Base-by-base conservation (phyloP, 768 basidiomycete species). In the Trametes cinnabarina region DNA sequence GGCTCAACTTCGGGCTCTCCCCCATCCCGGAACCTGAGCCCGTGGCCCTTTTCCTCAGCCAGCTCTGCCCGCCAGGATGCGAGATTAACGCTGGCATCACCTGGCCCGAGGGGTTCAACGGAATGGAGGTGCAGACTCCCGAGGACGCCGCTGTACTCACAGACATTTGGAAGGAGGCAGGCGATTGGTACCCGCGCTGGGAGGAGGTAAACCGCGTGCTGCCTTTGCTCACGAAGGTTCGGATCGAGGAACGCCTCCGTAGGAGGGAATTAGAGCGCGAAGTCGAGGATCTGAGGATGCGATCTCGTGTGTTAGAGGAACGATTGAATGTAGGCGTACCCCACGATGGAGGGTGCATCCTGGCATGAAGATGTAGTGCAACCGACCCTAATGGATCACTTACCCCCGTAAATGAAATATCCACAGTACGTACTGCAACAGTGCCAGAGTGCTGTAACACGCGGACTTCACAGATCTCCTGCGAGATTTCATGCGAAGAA, bases 11-110 rank as follows among this genome's bases (percentile, higher is more conserved):
- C 60, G 85, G 84, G 0, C 76, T 82, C 0, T 85, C 83, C 17
- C 68, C 70, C 48, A 76, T 83, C 25, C 46, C 64, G 2, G 75
- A 82, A 14, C 67, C 75, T 4, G 76, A 72, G 4, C 62, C 76
- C 0, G 77, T 80, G 28, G 77, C 84, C 17, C 72, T 81, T 11
- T 85, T 81, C 62, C 73, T 87, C 53, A 80, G 80, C 62, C 77
- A 76, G 19, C 63, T 87, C 3, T 77, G 79, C 35, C 81, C 83
- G 0, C 62, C 74, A 2, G 65, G 66, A 3, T 82, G 79, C 63
- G 47, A 34, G 8, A 48, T 85, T 9, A 75, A 77, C 35, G 71
- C 68, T 26, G 84, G 83, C 0, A 71, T 82, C 44, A 82, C 78
- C 10, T 85, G 83, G 84, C 63, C 62, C 5, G 61, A 68, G n/a